Base-by-base conservation (phyloP, 2,329 filamentous ascomycete species). In the Penicillium olsonii region DNA sequence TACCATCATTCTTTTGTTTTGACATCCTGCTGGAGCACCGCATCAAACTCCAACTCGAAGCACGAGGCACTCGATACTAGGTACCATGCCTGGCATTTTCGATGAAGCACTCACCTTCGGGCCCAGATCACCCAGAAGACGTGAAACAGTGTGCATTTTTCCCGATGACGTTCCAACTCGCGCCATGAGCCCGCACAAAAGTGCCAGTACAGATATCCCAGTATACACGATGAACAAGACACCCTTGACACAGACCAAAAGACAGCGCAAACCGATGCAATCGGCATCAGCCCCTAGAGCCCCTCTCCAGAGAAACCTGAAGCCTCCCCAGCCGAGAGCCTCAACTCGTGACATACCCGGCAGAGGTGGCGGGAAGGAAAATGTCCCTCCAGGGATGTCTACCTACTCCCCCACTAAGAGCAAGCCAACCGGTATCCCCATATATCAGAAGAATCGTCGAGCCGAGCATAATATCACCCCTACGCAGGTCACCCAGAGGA, bases 281-380 rank as follows among this genome's bases (percentile, higher is more conserved):
- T 37, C 57, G 6, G 45, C 52, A 5, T 59, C 61, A 15, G 53
- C 63, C 2, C 54, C 56, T 39, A 73, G 78, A 35, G 71, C 68
- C 15, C 80, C 82, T 3, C 64, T 85, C 42, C 75, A 76, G 29
- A 70, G 75, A 33, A 72, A 67, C 11, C 51, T 61, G 5, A 71
- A 65, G 22, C 48, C 68, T 44, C 51, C 67, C 6, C 78, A 80
- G 55, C 73, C 73, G 39, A 60, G 65, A 7, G 68, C 68, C 4
- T 66, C 70, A 34, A 63, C 66, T 15, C 60, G 69, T 37, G 78
- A 84, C 57, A 62, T 78, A n/a, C 60, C 71, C 50, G 82, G 81
- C 19, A 74, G 75, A 41, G 79, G 80, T 27, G 76, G 75, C 4
- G 83, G 83, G 5, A 87, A 87, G 58, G 83, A 86, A 63, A 87